Evolutionary conservation across 345 rosid species (phyloP), one percentile per base, ranked within the genome.

Genomic region (Nasturtium officinale): DNA sequence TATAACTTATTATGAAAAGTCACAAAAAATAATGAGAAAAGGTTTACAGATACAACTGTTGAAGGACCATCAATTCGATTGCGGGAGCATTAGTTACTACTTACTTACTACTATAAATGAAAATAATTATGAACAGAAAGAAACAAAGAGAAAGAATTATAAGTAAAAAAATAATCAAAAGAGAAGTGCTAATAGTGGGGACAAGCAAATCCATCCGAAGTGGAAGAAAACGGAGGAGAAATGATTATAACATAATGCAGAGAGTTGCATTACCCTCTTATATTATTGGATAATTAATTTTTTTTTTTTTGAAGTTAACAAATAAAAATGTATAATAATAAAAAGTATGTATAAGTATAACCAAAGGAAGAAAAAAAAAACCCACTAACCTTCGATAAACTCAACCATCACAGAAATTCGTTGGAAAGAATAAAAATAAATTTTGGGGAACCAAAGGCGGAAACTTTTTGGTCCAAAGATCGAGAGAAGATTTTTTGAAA

Each of bases 341-440:
- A 23, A 23, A 28, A 5, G 28, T 42, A 67, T 25, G 11, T 64
- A 25, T 10, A 40, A 68, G n/a, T n/a, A 56, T 38, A 77, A 65
- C n/a, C 37, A 55, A 63, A 35, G 21, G 53, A 15, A 69, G 65
- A 5, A 56, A 29, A 76, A 71, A n/a, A 58, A 47, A 56, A 16
- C 37, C 76, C 76, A 57, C 62, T 77, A 77, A 77, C 72, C 80
- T 64, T 71, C 72, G 76, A 77, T 64, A 77, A 63, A 69, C 71
- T 48, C 76, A 77, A 61, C 61, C 76, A 58, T 56, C 57, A 57
- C 65, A 70, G 5, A 70, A 63, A 63, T 64, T 71, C 72, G 71
- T 77, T 57, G 71, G 53, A 54, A 69, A 64, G 1, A 54, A 68
- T 23, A 23, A 23, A 23, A 23, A 23, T 2, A 43, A 54, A 2